Evolutionary conservation across 345 rosid genomes (phyloP), one percentile per base, ranked within the genome.

Genomic region (Eucalyptus sp.): DNA sequence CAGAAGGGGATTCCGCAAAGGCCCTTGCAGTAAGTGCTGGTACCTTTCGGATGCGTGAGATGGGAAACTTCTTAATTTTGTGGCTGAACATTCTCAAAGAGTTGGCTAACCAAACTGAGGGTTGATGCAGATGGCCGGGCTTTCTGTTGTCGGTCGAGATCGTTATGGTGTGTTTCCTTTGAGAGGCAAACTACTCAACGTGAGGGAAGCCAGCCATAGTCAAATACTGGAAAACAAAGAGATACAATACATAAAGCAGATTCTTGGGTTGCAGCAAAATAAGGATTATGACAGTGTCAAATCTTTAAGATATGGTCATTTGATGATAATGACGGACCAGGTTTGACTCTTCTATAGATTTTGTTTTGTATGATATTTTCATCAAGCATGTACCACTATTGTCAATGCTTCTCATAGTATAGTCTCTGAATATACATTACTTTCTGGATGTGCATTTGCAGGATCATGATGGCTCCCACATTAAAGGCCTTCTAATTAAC

Each of bases 301-400:
- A 92, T 88, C 99, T n/a, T 89, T 98, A 93, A 95, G 99, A 97
- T 98, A 98, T 91, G 99, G 99, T 87, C 97, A 94, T 91, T 84
- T 97, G 96, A 98, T 98, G 99, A 97, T 98, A 88, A 98, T 98
- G 99, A 97, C 99, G 3, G 99, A 98, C 91, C 99, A 97, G 96
- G 99, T 96, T 62, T 54, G 8, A 48, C 80, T 88, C 33, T 58
- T 60, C 25, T 48, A 13, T 5, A 27, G 29, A 41, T 76, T 41
- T 43, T 81, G 3, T 58, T 12, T n/a, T 46, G 17, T 20, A 88
- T 54, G 1, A 54, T 58, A 1, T 22, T 58, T 27, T 84, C 14
- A 24, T 33, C 48, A 76, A 76, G 48, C 84, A 20, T 3, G 27
- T 76, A 15, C 48, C 8, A 41, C 48, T 41, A 41, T 13, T 41